Percentiles rank a stretch among this genome's conserved stretches.
Conservation (phyloP, 345 rosid genomes). For the Eucalyptus victrix region DNA sequence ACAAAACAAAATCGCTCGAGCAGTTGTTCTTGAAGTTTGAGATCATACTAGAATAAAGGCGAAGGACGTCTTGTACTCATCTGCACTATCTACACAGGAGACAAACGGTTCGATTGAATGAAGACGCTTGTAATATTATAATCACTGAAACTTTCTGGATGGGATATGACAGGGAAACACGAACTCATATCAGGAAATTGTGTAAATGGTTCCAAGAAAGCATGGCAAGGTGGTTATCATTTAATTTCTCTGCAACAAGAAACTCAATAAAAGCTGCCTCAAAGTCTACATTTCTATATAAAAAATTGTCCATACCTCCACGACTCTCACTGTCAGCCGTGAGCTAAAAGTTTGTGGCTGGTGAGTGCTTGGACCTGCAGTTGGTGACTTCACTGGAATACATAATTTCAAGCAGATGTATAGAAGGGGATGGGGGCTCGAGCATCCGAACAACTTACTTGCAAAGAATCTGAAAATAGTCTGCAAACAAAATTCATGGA, state of each 20-base stretch:
- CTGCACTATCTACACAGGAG: not conserved
- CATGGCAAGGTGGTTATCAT: slow-evolving; percentile 2
- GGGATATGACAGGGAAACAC: not conserved
- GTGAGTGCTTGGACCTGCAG: not conserved
- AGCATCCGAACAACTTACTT: not conserved
- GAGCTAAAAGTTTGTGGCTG: not conserved
- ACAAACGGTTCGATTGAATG: not conserved
- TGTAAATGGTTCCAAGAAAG: not conserved
- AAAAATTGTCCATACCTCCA: not conserved
- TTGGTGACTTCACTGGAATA: not conserved
- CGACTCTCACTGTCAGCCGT: not conserved
- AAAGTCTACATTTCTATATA: not conserved
- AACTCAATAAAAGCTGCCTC: not conserved
- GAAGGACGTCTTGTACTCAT: not conserved
- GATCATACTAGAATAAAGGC: not conserved
- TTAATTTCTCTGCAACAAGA: not conserved
- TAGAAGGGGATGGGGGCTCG: not conserved
- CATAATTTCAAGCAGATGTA: not conserved
- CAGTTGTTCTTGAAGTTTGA: not conserved
- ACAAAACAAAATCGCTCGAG: not conserved
- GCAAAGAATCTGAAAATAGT: not conserved
- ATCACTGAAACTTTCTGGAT: not conserved
- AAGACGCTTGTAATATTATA: not conserved
- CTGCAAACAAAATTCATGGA: not conserved
- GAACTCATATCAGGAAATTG: not conserved